Conservation (phyloP, 2,329 filamentous ascomycete genomes). For the Elsinoe arachidis region DNA sequence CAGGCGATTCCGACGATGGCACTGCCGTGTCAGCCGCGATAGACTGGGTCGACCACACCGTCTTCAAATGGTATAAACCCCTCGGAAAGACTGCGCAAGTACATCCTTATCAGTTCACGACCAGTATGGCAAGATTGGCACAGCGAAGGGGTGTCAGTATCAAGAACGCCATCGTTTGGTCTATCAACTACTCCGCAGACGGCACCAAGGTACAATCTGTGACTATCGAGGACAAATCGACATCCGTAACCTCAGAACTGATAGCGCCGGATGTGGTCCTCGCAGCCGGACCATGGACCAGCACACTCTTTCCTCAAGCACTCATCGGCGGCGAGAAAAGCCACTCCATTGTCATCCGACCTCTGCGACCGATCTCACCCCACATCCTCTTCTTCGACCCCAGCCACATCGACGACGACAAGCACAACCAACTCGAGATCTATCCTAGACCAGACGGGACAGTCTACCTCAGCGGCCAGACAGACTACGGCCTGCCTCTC, state of each 20-base stretch:
- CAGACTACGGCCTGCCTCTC: neutral
- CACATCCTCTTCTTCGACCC: constrained; percentile 3
- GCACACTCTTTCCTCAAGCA: neutral
- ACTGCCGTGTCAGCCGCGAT: neutral
- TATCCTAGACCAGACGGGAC: neutral
- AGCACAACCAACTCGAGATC: neutral
- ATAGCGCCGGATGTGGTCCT: neutral
- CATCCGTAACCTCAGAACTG: no score
- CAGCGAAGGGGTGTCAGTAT: constrained; percentile 5
- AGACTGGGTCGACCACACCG: constrained; percentile 11
- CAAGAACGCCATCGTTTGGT: neutral
- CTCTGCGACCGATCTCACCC: neutral
- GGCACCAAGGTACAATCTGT: no score
- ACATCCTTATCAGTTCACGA: constrained; percentile 11
- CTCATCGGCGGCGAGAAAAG: neutral
- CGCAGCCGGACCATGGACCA: constrained; percentile 14
- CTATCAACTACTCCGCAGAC: neutral
- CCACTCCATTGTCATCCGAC: neutral
- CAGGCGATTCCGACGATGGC: neutral
- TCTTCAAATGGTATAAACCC: constrained; percentile 10
- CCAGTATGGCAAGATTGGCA: constrained; percentile 7
- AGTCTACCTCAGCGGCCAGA: constrained; percentile 1
- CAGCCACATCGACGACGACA: neutral
- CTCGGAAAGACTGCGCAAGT: constrained; percentile 12
- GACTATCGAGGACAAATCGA: no score